These are phyloP conservation scores for Claviceps digitariae DNA, from an alignment of 2,329 filamentous ascomycete genomes.

Conservation along the genomic window DNA sequence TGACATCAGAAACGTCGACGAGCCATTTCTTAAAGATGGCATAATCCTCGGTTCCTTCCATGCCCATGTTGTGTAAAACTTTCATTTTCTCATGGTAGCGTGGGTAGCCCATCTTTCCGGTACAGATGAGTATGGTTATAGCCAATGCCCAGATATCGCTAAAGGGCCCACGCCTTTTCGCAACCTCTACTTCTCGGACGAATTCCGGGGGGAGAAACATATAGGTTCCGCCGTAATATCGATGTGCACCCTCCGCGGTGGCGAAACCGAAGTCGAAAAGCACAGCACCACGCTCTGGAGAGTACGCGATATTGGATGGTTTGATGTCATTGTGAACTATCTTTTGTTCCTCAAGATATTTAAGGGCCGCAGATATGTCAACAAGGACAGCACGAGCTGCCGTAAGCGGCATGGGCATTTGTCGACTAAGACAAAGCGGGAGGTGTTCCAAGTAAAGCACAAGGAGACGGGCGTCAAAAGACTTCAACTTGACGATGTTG, in stretches of 20 bases:
- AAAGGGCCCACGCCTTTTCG: not conserved
- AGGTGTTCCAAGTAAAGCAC: not conserved
- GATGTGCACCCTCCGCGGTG: not conserved
- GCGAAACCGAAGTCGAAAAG: conserved; percentile 7
- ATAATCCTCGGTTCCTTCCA: too few relatives aligned
- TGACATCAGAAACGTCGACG: too few relatives aligned
- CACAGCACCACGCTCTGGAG: conserved; percentile 5
- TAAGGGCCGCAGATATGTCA: conserved; percentile 11
- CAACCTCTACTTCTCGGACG: not conserved
- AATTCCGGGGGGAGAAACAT: not conserved
- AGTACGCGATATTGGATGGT: conserved; percentile 8
- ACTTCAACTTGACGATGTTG: not conserved
- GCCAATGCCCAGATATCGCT: not conserved
- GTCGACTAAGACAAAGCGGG: not conserved
- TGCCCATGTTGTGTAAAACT: too few relatives aligned
- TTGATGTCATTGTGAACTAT: conserved; percentile 10
- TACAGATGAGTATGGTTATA: not conserved
- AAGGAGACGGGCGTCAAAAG: not conserved
- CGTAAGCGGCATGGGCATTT: not conserved
- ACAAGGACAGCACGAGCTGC: not conserved
- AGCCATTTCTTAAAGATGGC: too few relatives aligned
- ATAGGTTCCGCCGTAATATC: not conserved
- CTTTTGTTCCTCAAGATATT: conserved; percentile 2
- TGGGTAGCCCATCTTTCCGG: not conserved
- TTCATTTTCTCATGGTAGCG: too few relatives aligned